phyloP scores from a whole-genome alignment of 495 filamentous ascomycete species.

The Penicillium paradoxum region DNA sequence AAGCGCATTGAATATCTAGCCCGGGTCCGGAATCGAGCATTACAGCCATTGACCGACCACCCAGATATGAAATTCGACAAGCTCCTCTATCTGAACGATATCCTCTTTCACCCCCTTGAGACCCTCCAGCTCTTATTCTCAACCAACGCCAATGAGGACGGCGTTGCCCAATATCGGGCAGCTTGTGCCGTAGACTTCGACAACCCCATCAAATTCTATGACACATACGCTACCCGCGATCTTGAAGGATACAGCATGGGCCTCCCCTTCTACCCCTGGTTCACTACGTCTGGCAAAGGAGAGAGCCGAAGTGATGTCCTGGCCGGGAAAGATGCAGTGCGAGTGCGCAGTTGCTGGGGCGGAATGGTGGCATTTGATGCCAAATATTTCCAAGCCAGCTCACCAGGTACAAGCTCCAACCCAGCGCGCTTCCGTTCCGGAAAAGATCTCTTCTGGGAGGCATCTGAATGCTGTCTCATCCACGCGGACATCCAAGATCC shows the following conservation, averaged over 20 bases:
- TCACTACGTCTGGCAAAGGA: conserved; percentile 52
- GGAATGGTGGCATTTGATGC: conserved; percentile 79
- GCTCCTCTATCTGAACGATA: conserved; percentile 72
- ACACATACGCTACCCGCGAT: conserved; percentile 75
- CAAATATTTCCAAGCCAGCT: conserved; percentile 47
- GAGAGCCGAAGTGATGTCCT: conserved; percentile 58
- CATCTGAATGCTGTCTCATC: conserved; percentile 75
- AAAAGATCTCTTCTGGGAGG: conserved; percentile 64
- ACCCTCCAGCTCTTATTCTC: conserved; percentile 69
- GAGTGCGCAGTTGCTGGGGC: conserved; percentile 75
- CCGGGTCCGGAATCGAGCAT: conserved; percentile 68
- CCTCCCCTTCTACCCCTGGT: conserved; percentile 72
- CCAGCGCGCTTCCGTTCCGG: conserved; percentile 64
- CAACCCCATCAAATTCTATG: conserved; percentile 74
- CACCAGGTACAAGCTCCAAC: conserved; percentile 7
- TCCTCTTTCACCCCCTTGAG: conserved; percentile 66
- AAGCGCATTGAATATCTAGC: conserved; percentile 76
- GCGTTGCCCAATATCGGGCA: conserved; percentile 63
- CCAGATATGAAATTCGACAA: conserved; percentile 53
- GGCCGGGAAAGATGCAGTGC: conserved; percentile 59
- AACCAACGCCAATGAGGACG: conserved; percentile 57
- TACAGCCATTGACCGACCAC: conserved; percentile 55
- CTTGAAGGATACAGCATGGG: conserved; percentile 65
- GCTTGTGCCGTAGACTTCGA: conserved; percentile 76
- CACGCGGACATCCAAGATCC: conserved; percentile 61